phyloP scores from a whole-genome alignment of 306 rosid species.

The Quercus parvula region DNA sequence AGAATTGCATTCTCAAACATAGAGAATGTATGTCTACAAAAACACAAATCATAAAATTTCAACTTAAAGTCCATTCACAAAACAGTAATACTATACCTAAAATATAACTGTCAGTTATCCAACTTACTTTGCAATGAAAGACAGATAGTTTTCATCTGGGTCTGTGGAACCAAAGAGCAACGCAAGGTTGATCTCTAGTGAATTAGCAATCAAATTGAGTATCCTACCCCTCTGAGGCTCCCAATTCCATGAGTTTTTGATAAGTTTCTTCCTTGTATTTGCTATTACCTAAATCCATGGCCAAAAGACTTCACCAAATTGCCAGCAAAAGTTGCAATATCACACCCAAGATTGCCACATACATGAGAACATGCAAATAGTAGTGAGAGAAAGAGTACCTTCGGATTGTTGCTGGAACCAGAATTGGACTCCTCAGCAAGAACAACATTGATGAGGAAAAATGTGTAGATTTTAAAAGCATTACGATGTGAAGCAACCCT shows the following conservation, averaged over 20 bases:
- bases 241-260: conserved; percentile 74
- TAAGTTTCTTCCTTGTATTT: conserved; percentile 61
- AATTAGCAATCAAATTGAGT: conserved; percentile 81
- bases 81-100: not conserved
- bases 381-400: conserved; percentile 32
- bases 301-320: conserved; percentile 9
- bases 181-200: conserved; percentile 78
- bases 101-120: not conserved
- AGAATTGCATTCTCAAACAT: conserved; percentile 69
- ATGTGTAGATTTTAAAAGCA: conserved; percentile 81
- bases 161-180: conserved; percentile 77
- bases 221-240: conserved; percentile 79
- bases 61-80: conserved; percentile 10
- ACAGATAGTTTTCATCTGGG: conserved; percentile 68
- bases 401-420: conserved; percentile 33
- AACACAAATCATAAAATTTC: conserved; percentile 24
- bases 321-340: not conserved
- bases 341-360: conserved; percentile 3
- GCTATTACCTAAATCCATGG: conserved; percentile 47
- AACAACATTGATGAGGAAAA: conserved; percentile 57
- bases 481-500: conserved; percentile 77
- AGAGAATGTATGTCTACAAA: conserved; percentile 59
- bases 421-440: conserved; percentile 49
- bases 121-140: conserved; percentile 77
- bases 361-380: not conserved